Conservation (phyloP, 2,329 filamentous ascomycete species). For the Penicillium sp. region DNA sequence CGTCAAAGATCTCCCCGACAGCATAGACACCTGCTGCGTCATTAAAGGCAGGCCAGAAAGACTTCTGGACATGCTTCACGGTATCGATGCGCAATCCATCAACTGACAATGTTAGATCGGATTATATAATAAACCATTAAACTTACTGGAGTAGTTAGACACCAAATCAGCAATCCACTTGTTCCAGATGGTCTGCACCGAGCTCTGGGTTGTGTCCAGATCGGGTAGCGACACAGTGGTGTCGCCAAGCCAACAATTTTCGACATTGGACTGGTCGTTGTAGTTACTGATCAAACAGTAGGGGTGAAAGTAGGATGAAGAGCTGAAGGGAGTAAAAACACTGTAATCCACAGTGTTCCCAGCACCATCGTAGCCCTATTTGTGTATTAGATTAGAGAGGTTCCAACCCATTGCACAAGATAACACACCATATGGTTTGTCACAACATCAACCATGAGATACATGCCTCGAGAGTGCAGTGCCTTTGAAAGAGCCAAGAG, state of each 20-base stretch:
- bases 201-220: constrained; percentile 53
- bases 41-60: constrained; percentile 46
- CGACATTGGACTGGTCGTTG: constrained; percentile 45
- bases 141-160: constrained; percentile 59
- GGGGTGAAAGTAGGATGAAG: constrained; percentile 60
- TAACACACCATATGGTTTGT: constrained; percentile 21
- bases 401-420: background rate
- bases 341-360: constrained; percentile 52
- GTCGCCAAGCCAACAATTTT: constrained; percentile 55
- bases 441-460: constrained; percentile 61
- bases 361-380: constrained; percentile 47
- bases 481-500: constrained; percentile 56
- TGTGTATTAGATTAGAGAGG: constrained; percentile 16
- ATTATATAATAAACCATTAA: rapidly evolving
- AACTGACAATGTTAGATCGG: constrained; percentile 22
- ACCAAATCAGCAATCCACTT: constrained; percentile 60
- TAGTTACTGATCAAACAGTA: constrained; percentile 57
- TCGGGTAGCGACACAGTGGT: constrained; percentile 61
- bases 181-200: constrained; percentile 52
- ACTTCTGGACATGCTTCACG: constrained; percentile 48
- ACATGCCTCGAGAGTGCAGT: constrained; percentile 57
- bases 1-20: constrained; percentile 48
- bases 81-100: constrained; percentile 56
- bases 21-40: constrained; percentile 46
- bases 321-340: constrained; percentile 54